Evolutionary conservation across 2,329 filamentous ascomycete species (phyloP), one percentile per base, ranked within the genome.

Genomic region (Fusarium buxicola): DNA sequence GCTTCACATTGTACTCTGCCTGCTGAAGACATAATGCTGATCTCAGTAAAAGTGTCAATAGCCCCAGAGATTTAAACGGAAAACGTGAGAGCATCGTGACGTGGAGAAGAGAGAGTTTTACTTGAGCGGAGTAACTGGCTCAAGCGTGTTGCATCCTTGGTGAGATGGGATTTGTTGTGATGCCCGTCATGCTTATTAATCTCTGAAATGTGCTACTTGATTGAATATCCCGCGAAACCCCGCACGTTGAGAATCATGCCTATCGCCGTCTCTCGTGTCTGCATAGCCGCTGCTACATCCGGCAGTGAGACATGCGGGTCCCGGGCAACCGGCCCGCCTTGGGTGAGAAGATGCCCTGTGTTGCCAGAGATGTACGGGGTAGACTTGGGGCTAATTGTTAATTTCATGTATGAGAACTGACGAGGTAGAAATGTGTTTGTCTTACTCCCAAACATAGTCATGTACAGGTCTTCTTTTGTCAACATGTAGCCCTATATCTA

Each of bases 81-180:
- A 25, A 32, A 16, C 24, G 30, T 30, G 43, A 34, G 25, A 30
- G 15, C 43, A 46, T 46, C 18, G 30, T 46, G 30, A 24, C 13
- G n/a, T 5, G 9, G 18, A 46, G 43, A 30, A 12, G 30, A 46
- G 34, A 46, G 43, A 46, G 43, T 46, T 46, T 46, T n/a, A 31
- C 43, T 25, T 46, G 16, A 8, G 28, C 28, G 28, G 28, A 31
- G 12, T 10, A 31, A 31, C 12, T 13, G 28, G 28, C 28, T 21
- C 21, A 21, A 6, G 21, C 21, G n/a, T n/a, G n/a, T n/a, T 30
- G 27, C 27, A 11, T 30, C 21, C 21, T 21, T 6, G 21, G 21
- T 21, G 6, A 21, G 21, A 21, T 21, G 21, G 21, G 28, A 8
- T 8, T 31, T 31, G 5, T 31, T 31, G 28, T 31, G 28, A 31